Evolutionary conservation across 768 basidiomycete genomes (phyloP).

Genomic region (Guyanaporus albipodus): DNA sequence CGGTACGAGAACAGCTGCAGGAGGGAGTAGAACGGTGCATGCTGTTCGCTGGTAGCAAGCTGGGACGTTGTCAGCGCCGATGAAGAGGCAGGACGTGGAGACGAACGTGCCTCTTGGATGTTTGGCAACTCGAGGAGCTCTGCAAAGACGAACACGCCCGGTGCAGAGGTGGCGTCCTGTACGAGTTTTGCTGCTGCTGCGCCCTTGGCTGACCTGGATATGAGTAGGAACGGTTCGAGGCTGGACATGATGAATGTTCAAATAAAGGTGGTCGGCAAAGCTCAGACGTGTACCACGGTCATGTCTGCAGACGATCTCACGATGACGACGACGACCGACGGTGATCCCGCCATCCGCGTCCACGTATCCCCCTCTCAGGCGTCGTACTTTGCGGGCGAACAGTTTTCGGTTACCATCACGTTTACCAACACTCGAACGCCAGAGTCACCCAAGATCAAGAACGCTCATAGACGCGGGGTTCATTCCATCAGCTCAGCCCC

Average conservation of each 20-base stretch:
- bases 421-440: constrained; percentile 79
- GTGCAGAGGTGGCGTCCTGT: constrained; percentile 80
- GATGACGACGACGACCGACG: constrained; percentile 6
- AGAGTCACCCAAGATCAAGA: constrained; percentile 32
- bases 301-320: constrained; percentile 21
- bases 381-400: constrained; percentile 91
- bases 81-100: background rate
- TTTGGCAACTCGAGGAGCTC: constrained; percentile 81
- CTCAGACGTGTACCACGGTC: background rate
- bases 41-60: constrained; percentile 65
- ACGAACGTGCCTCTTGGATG: constrained; percentile 69
- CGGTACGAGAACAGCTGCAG: constrained; percentile 89
- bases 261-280: constrained; percentile 3
- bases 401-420: constrained; percentile 77
- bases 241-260: constrained; percentile 37
- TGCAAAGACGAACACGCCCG: constrained; percentile 88
- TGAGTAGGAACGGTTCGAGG: constrained; percentile 86
- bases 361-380: constrained; percentile 77
- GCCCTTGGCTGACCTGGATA: constrained; percentile 89
- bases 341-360: constrained; percentile 58
- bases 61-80: constrained; percentile 31
- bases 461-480: constrained; percentile 61
- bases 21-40: constrained; percentile 57
- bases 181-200: constrained; percentile 89
- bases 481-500: constrained; percentile 85